Percentiles rank a stretch among this genome's conserved stretches.
Conservation (phyloP, 2,329 filamentous ascomycete species). For the Pezicula rhizophila region DNA sequence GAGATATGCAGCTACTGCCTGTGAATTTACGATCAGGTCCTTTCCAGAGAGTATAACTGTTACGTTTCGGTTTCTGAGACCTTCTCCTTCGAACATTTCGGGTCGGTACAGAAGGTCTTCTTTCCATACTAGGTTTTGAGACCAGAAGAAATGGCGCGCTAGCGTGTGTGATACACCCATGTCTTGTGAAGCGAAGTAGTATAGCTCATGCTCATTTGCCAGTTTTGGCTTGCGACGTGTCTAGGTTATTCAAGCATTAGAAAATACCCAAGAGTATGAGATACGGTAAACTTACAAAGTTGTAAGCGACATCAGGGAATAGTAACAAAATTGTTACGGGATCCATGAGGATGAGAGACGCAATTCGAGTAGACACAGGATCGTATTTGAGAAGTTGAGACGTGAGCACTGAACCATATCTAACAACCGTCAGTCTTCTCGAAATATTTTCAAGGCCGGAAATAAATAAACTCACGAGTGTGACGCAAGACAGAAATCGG, state of each 20-base stretch:
- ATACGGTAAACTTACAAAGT: slow-evolving; percentile 33
- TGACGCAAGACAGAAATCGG: slow-evolving; percentile 42
- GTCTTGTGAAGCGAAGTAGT: slow-evolving; percentile 51
- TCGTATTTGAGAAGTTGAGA: slow-evolving; percentile 44
- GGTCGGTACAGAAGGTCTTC: slow-evolving; percentile 30
- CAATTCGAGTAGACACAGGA: slow-evolving; percentile 32
- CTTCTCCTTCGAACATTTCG: background rate
- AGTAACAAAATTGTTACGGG: slow-evolving; percentile 52
- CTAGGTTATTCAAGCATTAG: background rate
- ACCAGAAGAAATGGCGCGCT: slow-evolving; percentile 51
- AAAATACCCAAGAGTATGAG: background rate
- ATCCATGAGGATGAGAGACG: slow-evolving; percentile 46
- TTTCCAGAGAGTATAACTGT: slow-evolving; percentile 42
- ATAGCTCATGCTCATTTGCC: slow-evolving; percentile 50
- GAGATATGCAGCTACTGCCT: slow-evolving; percentile 42
- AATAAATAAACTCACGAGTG: slow-evolving; percentile 33
- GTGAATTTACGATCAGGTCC: slow-evolving; percentile 46
- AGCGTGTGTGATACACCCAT: slow-evolving; percentile 49
- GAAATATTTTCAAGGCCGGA: background rate
- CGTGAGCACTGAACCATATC: slow-evolving; percentile 40
- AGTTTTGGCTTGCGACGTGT: slow-evolving; percentile 31
- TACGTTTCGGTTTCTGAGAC: slow-evolving; percentile 31
- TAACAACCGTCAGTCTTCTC: background rate
- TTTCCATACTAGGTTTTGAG: slow-evolving; percentile 51
- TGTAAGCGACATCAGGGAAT: slow-evolving; percentile 54